Evolutionary conservation across 345 rosid species (phyloP).

Genomic region (Brassica cretica): DNA sequence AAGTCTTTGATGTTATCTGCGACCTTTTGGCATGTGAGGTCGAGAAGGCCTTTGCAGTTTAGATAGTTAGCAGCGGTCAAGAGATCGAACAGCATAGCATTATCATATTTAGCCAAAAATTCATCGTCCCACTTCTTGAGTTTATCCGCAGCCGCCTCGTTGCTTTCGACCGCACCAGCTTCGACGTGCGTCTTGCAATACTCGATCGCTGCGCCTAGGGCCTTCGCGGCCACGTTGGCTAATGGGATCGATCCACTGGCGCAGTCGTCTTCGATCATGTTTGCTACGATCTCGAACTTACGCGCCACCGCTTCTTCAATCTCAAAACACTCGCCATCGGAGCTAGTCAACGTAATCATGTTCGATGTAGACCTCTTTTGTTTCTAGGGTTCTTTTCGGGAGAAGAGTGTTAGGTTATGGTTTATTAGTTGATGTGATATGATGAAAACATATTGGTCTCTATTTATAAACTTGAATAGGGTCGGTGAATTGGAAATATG

Average conservation of each 20-base stretch:
- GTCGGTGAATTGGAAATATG: not conserved
- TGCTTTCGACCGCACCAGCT: constrained; percentile 31
- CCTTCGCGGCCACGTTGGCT: constrained; percentile 54
- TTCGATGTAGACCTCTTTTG: constrained; percentile 20
- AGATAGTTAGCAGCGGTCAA: constrained; percentile 65
- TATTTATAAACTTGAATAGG: not conserved
- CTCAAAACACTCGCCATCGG: constrained; percentile 59
- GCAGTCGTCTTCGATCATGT: constrained; percentile 68
- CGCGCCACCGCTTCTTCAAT: constrained; percentile 60
- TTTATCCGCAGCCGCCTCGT: not conserved
- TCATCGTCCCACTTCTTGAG: constrained; percentile 56
- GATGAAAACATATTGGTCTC: not conserved
- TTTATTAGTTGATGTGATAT: not conserved
- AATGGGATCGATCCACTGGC: constrained; percentile 55
- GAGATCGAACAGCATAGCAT: constrained; percentile 43
- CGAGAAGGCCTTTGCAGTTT: constrained; percentile 54
- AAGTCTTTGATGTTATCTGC: constrained; percentile 65
- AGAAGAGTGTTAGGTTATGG: not conserved
- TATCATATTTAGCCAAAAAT: constrained; percentile 49
- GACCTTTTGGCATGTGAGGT: constrained; percentile 53
- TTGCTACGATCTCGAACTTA: constrained; percentile 55
- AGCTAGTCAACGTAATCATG: constrained; percentile 47
- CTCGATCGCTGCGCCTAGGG: constrained; percentile 55
- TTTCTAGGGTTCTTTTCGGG: not conserved
- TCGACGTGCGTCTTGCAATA: constrained; percentile 71